Conservation (phyloP, 768 basidiomycete genomes). For the Kwoniella bestiolae region DNA sequence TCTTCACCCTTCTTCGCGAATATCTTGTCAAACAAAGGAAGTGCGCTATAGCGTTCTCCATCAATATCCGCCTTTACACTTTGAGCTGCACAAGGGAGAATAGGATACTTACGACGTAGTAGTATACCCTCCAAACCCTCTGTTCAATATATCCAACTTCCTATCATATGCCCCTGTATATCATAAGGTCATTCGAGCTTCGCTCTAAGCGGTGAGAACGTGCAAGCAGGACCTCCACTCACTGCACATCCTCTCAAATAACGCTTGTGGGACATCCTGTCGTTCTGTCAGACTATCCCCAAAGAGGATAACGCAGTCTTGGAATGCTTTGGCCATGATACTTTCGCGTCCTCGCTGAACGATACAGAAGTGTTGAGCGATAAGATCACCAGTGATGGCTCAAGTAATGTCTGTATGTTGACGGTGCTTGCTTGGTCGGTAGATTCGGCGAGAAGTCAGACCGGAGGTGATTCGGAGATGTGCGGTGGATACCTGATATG, state of each 20-base stretch:
- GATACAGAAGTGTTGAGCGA: too few relatives aligned
- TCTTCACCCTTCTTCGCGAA: slow-evolving; percentile 29
- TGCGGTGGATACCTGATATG: slow-evolving; percentile 3
- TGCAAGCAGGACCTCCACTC: background rate
- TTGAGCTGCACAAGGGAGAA: too few relatives aligned
- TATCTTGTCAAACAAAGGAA: slow-evolving; percentile 36
- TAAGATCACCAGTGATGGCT: too few relatives aligned
- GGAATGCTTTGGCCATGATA: slow-evolving; percentile 31
- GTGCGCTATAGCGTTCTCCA: too few relatives aligned
- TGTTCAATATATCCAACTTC: slow-evolving; percentile 20
- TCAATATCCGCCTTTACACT: too few relatives aligned
- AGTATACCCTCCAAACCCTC: slow-evolving; percentile 41
- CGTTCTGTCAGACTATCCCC: slow-evolving; percentile 37
- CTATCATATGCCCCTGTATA: slow-evolving; percentile 16
- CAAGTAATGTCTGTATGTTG: too few relatives aligned
- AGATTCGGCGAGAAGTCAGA: background rate
- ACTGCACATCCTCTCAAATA: slow-evolving; percentile 27
- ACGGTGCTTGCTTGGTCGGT: background rate
- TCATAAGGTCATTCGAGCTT: too few relatives aligned
- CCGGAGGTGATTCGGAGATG: slow-evolving; percentile 2
- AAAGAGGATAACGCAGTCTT: slow-evolving; percentile 34
- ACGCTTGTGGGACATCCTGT: slow-evolving; percentile 27
- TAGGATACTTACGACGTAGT: background rate
- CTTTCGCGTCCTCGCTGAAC: too few relatives aligned
- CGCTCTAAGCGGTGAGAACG: background rate